Conservation (phyloP, 116 monocot genomes). For the Papilionanthe hybrid region DNA sequence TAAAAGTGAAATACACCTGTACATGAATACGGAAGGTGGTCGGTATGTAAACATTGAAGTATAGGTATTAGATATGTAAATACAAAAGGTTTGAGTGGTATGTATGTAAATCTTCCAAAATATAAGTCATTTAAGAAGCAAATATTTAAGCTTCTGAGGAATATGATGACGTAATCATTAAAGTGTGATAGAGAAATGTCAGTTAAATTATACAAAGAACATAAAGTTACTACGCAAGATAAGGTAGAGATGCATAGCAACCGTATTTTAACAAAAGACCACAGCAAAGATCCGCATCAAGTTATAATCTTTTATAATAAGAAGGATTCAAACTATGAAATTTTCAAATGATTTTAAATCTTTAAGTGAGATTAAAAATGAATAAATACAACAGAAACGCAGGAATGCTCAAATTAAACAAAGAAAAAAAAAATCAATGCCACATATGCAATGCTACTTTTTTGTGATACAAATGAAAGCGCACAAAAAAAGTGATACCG, state of each 20-base stretch:
- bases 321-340: background rate
- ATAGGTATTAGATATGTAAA: too few relatives aligned
- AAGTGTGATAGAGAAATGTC: background rate
- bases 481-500: too few relatives aligned
- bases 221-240: background rate
- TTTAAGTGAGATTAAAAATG: background rate
- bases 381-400: too few relatives aligned
- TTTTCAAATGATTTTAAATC: background rate
- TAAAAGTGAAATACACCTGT: too few relatives aligned
- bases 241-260: background rate
- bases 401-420: too few relatives aligned
- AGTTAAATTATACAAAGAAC: background rate
- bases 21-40: too few relatives aligned
- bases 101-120: too few relatives aligned
- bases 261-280: background rate
- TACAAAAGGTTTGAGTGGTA: too few relatives aligned
- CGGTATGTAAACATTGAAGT: too few relatives aligned
- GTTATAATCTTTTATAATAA: background rate
- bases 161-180: background rate
- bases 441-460: too few relatives aligned
- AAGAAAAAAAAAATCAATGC: too few relatives aligned
- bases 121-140: background rate
- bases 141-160: constrained; percentile 4
- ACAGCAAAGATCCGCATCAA: background rate
- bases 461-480: too few relatives aligned